Base-by-base conservation (phyloP, 2,329 filamentous ascomycete genomes). In the Hypoxylon rubiginosum region DNA sequence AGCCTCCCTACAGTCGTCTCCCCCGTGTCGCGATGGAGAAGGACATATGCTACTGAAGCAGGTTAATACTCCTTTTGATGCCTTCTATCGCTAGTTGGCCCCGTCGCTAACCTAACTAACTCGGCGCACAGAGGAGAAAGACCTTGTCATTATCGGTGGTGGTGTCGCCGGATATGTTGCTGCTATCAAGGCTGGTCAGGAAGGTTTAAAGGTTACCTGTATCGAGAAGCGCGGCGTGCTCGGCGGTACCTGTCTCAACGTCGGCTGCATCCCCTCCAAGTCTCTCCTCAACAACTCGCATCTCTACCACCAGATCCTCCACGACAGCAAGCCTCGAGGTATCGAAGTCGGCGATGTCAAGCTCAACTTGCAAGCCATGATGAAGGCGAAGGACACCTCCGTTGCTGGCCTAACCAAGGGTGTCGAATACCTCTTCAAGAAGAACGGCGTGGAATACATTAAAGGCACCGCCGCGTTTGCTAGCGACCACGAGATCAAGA, bases 231-330 rank as follows among this genome's bases (percentile, higher is more conserved):
- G 96, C 79, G 96, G 96, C 74, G 87, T 89, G 66, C 90, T 99
- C 75, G 96, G 96, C 77, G 96, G 96, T 80, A 99, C 96, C 77
- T 99, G 96, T 86, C 85, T 99, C 77, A 99, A 99, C 81, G 96
- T 99, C 78, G 96, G 96, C 84, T 99, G 96, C 85, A 99, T 99
- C 79, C 96, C 96, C 73, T 99, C 96, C 72, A 99, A 99, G 85
- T 97, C 96, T 69, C 93, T 99, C 74, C 92, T 99, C 81, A 99
- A 98, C 90, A 98, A 98, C 88, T 97, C 96, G 75, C 94, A 97
- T 82, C 88, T 98, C 67, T 98, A 98, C 87, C 95, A 98, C 86
- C 92, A 94, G 83, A 92, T 97, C 78, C 89, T 97, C 67, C 95
- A 99, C 85, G 96, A 99, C 85, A 95, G 94, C 72, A 97, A 97